Evolutionary conservation across 257 asterid genomes (phyloP).

Genomic region (Nicotiana otophora): DNA sequence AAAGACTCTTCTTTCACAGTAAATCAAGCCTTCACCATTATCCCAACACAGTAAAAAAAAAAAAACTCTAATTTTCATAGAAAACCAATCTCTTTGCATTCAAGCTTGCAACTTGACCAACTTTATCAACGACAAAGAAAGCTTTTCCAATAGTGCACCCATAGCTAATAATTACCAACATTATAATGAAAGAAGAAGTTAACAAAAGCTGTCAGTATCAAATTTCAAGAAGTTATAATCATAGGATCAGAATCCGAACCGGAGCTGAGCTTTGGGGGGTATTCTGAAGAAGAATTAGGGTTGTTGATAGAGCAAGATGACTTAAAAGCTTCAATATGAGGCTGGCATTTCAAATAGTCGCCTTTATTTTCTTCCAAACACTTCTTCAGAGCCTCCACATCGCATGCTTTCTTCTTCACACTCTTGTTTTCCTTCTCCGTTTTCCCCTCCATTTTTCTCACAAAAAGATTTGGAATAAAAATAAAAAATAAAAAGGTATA

Average conservation of each 20-base stretch:
- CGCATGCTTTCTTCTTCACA: slow-evolving; percentile 42
- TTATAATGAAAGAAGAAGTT: not conserved
- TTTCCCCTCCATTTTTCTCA: slow-evolving; percentile 17
- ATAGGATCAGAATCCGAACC: not conserved
- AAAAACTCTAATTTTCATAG: not conserved
- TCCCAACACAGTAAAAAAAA: not conserved
- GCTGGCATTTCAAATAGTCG: slow-evolving; percentile 46
- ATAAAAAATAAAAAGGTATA: too few relatives aligned
- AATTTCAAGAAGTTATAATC: not conserved
- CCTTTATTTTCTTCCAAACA: slow-evolving; percentile 69
- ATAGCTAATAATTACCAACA: not conserved
- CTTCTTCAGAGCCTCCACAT: slow-evolving; percentile 56
- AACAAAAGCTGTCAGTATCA: not conserved
- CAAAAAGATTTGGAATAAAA: too few relatives aligned
- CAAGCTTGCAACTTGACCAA: not conserved
- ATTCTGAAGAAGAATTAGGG: slow-evolving; percentile 29
- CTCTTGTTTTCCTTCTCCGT: slow-evolving; percentile 22
- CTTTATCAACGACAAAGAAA: not conserved
- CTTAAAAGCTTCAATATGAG: slow-evolving; percentile 66
- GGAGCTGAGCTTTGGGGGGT: not conserved
- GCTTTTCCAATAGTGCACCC: not conserved
- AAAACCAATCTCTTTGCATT: not conserved
- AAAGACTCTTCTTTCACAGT: too few relatives aligned
- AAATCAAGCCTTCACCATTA: not conserved
- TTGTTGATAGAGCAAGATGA: slow-evolving; percentile 44